phyloP scores from a whole-genome alignment of 306 rosid species.

The Elaeagnus macrophylla region DNA sequence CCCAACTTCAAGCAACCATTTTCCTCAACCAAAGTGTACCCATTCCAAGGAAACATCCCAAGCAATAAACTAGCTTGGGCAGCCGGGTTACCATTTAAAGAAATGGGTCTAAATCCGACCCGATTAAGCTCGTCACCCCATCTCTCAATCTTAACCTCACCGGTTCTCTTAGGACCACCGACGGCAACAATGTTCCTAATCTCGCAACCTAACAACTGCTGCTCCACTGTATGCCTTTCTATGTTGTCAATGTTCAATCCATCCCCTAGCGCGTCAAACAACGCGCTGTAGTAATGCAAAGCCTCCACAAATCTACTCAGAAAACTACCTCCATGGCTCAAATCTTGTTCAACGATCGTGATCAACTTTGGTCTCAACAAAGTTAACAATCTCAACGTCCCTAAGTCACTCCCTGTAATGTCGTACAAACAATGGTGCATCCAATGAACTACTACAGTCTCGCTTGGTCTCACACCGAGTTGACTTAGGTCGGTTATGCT shows the following conservation, averaged over 20 bases:
- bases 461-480: constrained; percentile 52
- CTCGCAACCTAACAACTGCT: constrained; percentile 85
- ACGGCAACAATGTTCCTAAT: constrained; percentile 88
- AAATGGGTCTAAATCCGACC: constrained; percentile 64
- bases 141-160: constrained; percentile 71
- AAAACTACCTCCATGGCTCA: constrained; percentile 81
- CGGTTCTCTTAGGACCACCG: constrained; percentile 91
- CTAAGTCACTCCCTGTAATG: constrained; percentile 81
- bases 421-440: constrained; percentile 96
- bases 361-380: constrained; percentile 64
- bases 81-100: constrained; percentile 87
- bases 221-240: constrained; percentile 92
- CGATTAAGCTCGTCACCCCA: constrained; percentile 79
- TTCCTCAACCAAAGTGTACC: constrained; percentile 83
- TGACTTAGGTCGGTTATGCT: constrained; percentile 54
- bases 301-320: constrained; percentile 94
- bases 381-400: constrained; percentile 52
- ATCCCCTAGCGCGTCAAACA: constrained; percentile 97
- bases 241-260: constrained; percentile 50
- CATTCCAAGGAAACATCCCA: constrained; percentile 96
- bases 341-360: constrained; percentile 80
- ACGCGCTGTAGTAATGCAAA: constrained; percentile 95
- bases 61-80: constrained; percentile 73
- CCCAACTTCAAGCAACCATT: constrained; percentile 78
- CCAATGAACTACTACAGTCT: constrained; percentile 88